These are phyloP conservation scores for Penicillium cosmopolitanum DNA, from an alignment of 495 filamentous ascomycete species.

Conservation along the genomic window DNA sequence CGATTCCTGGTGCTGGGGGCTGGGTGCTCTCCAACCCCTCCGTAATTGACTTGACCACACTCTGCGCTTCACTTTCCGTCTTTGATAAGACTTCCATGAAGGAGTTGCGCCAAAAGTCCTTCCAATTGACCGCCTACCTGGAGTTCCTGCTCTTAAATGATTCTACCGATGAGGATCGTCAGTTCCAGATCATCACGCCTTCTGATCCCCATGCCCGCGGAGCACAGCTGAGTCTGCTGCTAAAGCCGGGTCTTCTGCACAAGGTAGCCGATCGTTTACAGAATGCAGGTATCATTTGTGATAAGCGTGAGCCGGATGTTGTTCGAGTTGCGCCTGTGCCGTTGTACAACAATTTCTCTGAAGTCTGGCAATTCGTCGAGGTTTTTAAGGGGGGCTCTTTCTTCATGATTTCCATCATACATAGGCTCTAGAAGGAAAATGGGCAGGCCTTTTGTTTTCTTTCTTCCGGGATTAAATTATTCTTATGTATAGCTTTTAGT, in stretches of 20 bases:
- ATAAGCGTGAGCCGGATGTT: conserved; percentile 91
- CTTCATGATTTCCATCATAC: conserved; percentile 1
- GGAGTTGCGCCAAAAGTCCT: conserved; percentile 71
- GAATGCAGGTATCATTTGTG: conserved; percentile 73
- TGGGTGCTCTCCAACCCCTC: conserved; percentile 66
- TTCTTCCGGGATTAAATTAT: not conserved
- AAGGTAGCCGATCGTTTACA: conserved; percentile 70
- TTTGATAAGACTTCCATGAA: conserved; percentile 75
- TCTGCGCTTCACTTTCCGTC: conserved; percentile 75
- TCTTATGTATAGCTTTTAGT: not conserved
- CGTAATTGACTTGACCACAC: conserved; percentile 61
- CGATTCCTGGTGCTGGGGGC: conserved; percentile 65
- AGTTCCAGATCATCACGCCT: conserved; percentile 76
- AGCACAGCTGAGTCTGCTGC: conserved; percentile 82
- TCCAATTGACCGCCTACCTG: conserved; percentile 77
- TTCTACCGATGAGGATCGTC: conserved; percentile 40
- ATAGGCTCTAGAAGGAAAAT: not conserved
- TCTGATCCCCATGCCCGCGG: conserved; percentile 69
- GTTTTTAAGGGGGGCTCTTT: conserved; percentile 43
- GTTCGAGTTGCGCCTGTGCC: conserved; percentile 92
- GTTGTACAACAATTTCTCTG: conserved; percentile 82
- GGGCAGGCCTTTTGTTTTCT: not conserved
- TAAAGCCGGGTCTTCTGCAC: conserved; percentile 70
- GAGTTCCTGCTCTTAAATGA: conserved; percentile 66
- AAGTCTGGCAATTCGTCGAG: conserved; percentile 75